A percentile compares a stretch with the other conserved stretches of the same genome.
Conservation (phyloP, 1,284 basidiomycete species). For the Boletus semigastroideus region DNA sequence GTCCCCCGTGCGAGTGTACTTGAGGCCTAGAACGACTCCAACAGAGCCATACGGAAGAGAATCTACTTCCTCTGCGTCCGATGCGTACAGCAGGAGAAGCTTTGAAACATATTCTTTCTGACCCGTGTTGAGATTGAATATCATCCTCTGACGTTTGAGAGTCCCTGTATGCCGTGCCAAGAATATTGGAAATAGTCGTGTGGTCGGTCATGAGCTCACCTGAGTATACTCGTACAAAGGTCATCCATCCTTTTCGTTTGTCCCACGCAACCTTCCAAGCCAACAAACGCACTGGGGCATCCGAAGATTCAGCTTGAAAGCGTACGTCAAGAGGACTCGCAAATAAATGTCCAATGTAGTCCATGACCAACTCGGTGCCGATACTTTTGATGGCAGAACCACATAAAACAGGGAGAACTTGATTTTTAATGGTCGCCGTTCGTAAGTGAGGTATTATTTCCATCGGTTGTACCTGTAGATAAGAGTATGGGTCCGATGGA, state of each 20-base stretch:
- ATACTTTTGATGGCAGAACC: conserved; percentile 82
- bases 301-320: conserved; percentile 42
- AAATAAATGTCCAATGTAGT: conserved; percentile 80
- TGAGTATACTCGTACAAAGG: conserved; percentile 87
- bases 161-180: conserved; percentile 46
- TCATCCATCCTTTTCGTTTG: conserved; percentile 84
- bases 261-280: conserved; percentile 93
- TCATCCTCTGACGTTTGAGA: conserved; percentile 57
- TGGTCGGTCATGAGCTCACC: conserved; percentile 43
- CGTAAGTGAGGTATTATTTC: conserved; percentile 66
- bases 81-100: conserved; percentile 80
- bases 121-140: conserved; percentile 71
- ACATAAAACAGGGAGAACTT: conserved; percentile 78
- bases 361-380: conserved; percentile 78
- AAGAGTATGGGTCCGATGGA: conserved; percentile 59
- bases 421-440: conserved; percentile 61
- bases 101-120: conserved; percentile 75
- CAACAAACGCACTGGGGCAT: conserved; percentile 59
- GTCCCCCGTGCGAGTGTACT: conserved; percentile 85
- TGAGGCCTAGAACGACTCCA: conserved; percentile 82
- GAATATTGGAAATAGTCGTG: conserved; percentile 2
- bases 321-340: conserved; percentile 73
- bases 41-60: conserved; percentile 80
- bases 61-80: conserved; percentile 79
- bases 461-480: conserved; percentile 53